These are phyloP conservation scores for Brassica cretica DNA, from an alignment of 345 rosid genomes.

Conservation along the genomic window DNA sequence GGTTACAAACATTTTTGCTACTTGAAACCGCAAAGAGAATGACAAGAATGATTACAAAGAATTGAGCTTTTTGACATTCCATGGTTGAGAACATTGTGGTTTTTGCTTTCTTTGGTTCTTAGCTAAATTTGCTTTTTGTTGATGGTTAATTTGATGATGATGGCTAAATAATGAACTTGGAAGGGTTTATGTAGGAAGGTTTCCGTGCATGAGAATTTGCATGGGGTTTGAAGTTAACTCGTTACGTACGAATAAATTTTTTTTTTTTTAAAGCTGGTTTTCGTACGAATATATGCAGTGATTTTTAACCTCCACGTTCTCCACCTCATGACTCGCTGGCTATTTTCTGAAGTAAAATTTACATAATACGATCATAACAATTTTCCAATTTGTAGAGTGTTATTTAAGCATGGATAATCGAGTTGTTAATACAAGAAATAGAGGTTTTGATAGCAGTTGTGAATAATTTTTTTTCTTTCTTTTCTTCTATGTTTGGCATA, in stretches of 20 bases:
- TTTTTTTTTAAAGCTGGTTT: no score
- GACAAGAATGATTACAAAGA: neutral
- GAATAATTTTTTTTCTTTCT: no score
- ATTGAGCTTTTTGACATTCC: neutral
- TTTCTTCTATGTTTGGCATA: no score
- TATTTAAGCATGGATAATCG: neutral
- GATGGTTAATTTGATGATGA: neutral
- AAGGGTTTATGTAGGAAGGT: neutral
- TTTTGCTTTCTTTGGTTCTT: neutral
- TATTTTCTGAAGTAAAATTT: neutral
- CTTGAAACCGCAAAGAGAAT: conserved; percentile 3
- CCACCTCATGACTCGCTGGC: neutral
- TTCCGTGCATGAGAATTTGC: conserved; percentile 3
- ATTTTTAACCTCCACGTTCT: neutral
- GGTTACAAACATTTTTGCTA: neutral
- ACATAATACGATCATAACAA: neutral
- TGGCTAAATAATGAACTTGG: neutral
- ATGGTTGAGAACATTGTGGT: neutral
- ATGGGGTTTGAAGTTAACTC: neutral
- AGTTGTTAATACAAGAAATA: neutral
- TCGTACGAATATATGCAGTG: neutral
- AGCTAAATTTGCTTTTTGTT: neutral
- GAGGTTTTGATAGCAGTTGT: no score
- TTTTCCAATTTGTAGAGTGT: neutral
- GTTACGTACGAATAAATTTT: neutral